Base-by-base conservation (phyloP, 2,329 filamentous ascomycete genomes). In the Xylaria sp. region DNA sequence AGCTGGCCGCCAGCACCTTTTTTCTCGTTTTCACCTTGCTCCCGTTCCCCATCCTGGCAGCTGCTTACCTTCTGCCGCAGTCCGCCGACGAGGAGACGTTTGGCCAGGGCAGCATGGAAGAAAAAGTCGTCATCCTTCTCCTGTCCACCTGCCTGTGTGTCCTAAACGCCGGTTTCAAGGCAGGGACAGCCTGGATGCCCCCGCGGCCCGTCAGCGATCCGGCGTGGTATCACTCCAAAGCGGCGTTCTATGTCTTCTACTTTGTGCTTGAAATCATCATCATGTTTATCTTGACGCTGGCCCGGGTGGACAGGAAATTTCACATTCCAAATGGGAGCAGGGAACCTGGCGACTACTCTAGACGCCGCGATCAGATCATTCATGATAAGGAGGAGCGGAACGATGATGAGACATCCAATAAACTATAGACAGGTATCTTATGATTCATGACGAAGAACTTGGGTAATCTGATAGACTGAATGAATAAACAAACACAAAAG, bases 201-300 rank as follows among this genome's bases (percentile, higher is more conserved):
- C 63, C 64, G 7, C 60, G 60, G 4, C 63, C 57, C 0, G 41
- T 57, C 7, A 51, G 39, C 4, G 18, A 66, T 19, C 66, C 65
- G 4, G 62, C 69, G 8, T 62, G 72, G 57, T 74, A 68, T 20
- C 62, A 69, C 34, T 61, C 64, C 48, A 71, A 67, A 39, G 54
- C 66, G 1, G 66, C 66, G 0, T 72, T 75, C 48, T 75, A 75
- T 56, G 60, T 66, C 18, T 73, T 72, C 34, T 60, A 64, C 34
- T 75, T 73, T 50, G 52, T 63, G 5, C 58, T 73, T 3, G 72
- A 74, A 49, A 57, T 69, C 22, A 13, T 62, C 3, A 62, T 66
- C 2, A 39, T 69, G 18, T 48, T 43, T 11, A 44, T 66, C 17
- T 46, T 66, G 19, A 62, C 58, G 2, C n/a, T 59, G 3, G 34